Evolutionary conservation across 2,329 filamentous ascomycete species (phyloP), one percentile per base, ranked within the genome.

Genomic region (Metarhizium guizhouense): DNA sequence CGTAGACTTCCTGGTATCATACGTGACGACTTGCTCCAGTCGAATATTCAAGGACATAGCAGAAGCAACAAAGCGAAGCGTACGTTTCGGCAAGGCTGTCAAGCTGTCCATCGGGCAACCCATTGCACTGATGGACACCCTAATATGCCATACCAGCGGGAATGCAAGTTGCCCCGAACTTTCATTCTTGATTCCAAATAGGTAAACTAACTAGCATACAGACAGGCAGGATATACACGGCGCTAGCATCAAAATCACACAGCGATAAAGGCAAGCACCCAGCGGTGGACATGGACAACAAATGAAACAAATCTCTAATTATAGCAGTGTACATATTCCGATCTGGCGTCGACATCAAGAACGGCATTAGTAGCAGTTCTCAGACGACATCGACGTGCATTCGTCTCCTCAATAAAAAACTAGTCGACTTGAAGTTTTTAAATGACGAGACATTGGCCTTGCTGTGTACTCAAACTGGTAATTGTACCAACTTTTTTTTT

Each of bases 341-440:
- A 18, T 74, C 77, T 1, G 64, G 68, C 0, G 72, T 84, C 13
- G 68, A 73, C 11, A 77, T 85, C 3, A 68, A 77, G 55, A 84
- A 84, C 53, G 82, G 82, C 43, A 81, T 86, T 56, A 87, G 81
- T 61, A 74, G 74, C 54, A 67, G 69, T 40, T 63, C 70, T 3
- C 62, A 68, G 1, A 72, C 72, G 2, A 66, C 67, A n/a, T 68
- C 69, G 4, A 73, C 74, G 40, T 65, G 67, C 29, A 59, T 83
- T 8, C 68, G 68, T 36, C 67, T 82, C 2, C 71, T 68, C 1
- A 63, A 70, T 6, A 71, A 70, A 11, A 70, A 67, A n/a, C 69
- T 85, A 16, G 67, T 82, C 20, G 85, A 90, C 65, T 68, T 87
- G 14, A 85, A 86, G 64, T 90, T 91, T 63, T 76, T 88, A 47